A percentile compares a stretch with the other conserved stretches of the same genome.
Evolutionary conservation across 257 asterid genomes (phyloP).

Genomic region (Lavandula angustifolia): DNA sequence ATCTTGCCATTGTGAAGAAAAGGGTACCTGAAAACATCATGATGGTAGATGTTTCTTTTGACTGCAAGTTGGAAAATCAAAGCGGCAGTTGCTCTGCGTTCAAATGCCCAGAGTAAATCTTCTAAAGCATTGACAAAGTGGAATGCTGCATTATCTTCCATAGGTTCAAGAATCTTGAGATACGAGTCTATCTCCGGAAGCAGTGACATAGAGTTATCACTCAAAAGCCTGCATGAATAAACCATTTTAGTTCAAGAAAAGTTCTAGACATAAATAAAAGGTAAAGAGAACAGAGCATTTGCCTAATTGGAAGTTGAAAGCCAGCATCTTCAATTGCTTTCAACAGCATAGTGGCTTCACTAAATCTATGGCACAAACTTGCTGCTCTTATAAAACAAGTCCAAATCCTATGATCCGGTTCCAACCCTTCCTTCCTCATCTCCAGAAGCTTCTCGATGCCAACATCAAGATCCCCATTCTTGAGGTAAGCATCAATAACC

Average conservation of each 20-base stretch:
- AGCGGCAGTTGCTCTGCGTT: slow-evolving; percentile 87
- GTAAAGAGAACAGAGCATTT: slow-evolving; percentile 26
- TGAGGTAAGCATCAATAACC: slow-evolving; percentile 86
- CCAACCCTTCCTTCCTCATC: slow-evolving; percentile 73
- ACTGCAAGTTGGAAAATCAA: slow-evolving; percentile 92
- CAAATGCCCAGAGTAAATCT: slow-evolving; percentile 94
- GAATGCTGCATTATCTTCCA: slow-evolving; percentile 82
- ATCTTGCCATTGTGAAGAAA: neutral
- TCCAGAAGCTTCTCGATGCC: slow-evolving; percentile 72
- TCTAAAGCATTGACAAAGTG: slow-evolving; percentile 92
- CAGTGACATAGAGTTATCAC: slow-evolving; percentile 59
- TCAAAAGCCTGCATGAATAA: slow-evolving; percentile 63
- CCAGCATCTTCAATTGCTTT: slow-evolving; percentile 77
- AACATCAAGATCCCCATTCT: slow-evolving; percentile 66
- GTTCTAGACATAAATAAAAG: slow-evolving; percentile 23
- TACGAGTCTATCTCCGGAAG: slow-evolving; percentile 69
- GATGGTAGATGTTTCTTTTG: slow-evolving; percentile 73
- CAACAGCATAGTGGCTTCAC: slow-evolving; percentile 63
- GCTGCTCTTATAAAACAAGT: slow-evolving; percentile 88
- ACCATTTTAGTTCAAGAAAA: slow-evolving; percentile 32
- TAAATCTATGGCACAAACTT: slow-evolving; percentile 56
- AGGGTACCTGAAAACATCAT: slow-evolving; percentile 68
- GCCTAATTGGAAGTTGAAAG: slow-evolving; percentile 81
- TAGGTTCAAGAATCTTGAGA: slow-evolving; percentile 60
- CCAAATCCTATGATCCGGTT: slow-evolving; percentile 87